Evolutionary conservation across 306 rosid species (phyloP).

Genomic region (Trichosanthes truncata): DNA sequence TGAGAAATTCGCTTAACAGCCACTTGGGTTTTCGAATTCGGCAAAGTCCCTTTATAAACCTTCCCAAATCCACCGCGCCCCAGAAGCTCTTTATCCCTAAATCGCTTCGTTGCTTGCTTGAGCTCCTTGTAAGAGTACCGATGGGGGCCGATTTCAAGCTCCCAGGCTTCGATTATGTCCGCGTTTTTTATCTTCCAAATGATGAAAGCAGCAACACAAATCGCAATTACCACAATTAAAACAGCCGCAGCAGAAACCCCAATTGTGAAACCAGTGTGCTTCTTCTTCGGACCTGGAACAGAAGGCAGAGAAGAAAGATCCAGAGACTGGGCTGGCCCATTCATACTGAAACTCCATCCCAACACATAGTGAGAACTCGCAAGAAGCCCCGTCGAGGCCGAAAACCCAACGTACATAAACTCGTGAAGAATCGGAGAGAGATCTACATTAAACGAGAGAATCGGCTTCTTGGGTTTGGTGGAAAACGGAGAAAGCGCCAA

Average conservation of each 20-base stretch:
- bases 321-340: conserved; percentile 45
- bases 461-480: conserved; percentile 44
- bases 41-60: conserved; percentile 65
- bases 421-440: conserved; percentile 43
- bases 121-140: conserved; percentile 69
- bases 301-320: conserved; percentile 49
- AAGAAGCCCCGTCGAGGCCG: conserved; percentile 79
- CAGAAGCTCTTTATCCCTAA: conserved; percentile 53
- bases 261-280: conserved; percentile 23
- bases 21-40: conserved; percentile 38
- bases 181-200: conserved; percentile 43
- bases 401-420: conserved; percentile 72
- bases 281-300: conserved; percentile 53
- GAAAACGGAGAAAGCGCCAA: conserved; percentile 52
- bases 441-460: conserved; percentile 41
- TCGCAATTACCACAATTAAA: conserved; percentile 19
- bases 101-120: conserved; percentile 59
- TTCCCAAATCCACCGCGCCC: conserved; percentile 78
- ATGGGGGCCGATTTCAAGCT: conserved; percentile 79
- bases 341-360: conserved; percentile 85
- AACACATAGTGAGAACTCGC: conserved; percentile 79
- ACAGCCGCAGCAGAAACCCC: conserved; percentile 26
- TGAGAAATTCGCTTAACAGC: conserved; percentile 74
- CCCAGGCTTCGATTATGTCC: conserved; percentile 70
- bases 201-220: conserved; percentile 25